Evolutionary conservation across 192 early-diverging fungal species (phyloP).

Genomic region (Rhizophagus prolifer): DNA sequence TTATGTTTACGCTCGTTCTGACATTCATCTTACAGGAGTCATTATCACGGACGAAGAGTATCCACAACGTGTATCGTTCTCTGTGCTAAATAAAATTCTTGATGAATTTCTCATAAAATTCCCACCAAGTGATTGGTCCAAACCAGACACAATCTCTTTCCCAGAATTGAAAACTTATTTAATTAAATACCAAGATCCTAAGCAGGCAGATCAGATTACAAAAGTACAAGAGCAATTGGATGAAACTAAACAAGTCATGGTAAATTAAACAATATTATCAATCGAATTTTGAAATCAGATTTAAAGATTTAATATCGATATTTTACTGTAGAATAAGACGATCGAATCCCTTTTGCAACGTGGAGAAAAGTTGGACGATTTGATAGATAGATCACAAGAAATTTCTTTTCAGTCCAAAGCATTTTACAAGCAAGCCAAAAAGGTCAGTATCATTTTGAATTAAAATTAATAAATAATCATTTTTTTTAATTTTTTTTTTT

Average conservation of each 20-base stretch:
- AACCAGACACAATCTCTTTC: constrained; percentile 46
- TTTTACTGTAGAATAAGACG: constrained; percentile 43
- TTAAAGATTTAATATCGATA: not conserved
- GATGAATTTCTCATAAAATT: constrained; percentile 82
- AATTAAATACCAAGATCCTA: constrained; percentile 86
- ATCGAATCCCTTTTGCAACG: constrained; percentile 89
- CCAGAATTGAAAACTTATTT: constrained; percentile 75
- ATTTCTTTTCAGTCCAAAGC: constrained; percentile 89
- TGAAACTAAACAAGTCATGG: constrained; percentile 92
- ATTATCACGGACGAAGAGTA: constrained; percentile 87
- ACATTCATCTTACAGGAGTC: constrained; percentile 67
- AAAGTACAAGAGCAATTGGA: constrained; percentile 94
- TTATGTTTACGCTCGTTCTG: constrained; percentile 73
- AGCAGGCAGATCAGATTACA: constrained; percentile 88
- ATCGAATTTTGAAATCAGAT: not conserved
- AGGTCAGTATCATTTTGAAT: constrained; percentile 41
- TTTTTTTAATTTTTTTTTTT: constrained; percentile 5
- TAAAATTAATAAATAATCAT: not conserved
- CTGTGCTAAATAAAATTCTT: constrained; percentile 77
- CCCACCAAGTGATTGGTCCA: constrained; percentile 40
- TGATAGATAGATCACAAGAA: constrained; percentile 79
- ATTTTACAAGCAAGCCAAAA: constrained; percentile 97
- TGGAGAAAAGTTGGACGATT: constrained; percentile 84
- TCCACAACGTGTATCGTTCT: constrained; percentile 85
- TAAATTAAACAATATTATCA: constrained; percentile 22